Percentiles rank a stretch among this genome's conserved stretches.
These are phyloP conservation scores for Eutrema yunnanense DNA, from an alignment of 345 rosid species.

Conservation along the genomic window DNA sequence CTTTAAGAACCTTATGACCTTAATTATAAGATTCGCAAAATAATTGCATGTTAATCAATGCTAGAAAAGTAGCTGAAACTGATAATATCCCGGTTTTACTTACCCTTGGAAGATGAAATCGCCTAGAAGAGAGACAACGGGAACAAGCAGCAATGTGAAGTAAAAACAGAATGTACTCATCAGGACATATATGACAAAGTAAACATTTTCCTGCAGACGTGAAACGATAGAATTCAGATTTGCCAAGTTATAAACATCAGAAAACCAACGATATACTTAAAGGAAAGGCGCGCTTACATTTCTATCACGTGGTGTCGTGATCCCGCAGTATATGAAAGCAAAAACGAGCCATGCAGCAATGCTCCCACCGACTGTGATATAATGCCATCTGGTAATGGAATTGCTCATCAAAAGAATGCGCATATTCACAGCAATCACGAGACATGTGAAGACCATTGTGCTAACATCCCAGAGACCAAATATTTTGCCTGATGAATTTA, in stretches of 20 bases:
- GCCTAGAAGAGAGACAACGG: constrained; percentile 74
- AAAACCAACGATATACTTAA: not conserved
- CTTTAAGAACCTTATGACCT: too few species aligned
- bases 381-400: constrained; percentile 89
- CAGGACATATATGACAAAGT: constrained; percentile 70
- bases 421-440: constrained; percentile 83
- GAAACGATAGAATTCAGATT: not conserved
- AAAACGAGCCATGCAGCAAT: constrained; percentile 84
- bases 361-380: constrained; percentile 86
- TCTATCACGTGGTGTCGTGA: constrained; percentile 44
- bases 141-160: constrained; percentile 69
- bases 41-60: too few species aligned
- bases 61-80: too few species aligned
- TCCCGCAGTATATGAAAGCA: constrained; percentile 61
- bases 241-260: not conserved
- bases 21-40: too few species aligned
- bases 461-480: constrained; percentile 99
- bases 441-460: constrained; percentile 94
- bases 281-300: constrained; percentile 28
- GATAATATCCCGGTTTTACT: not conserved
- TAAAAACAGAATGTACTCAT: constrained; percentile 95
- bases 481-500: constrained; percentile 67
- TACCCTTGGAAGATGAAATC: constrained; percentile 96
- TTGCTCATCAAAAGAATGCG: constrained; percentile 96
- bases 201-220: constrained; percentile 68